Percentiles rank a stretch among this genome's conserved stretches.
Evolutionary conservation across 768 basidiomycete genomes (phyloP).

Genomic region (Tricholoma matsutake): DNA sequence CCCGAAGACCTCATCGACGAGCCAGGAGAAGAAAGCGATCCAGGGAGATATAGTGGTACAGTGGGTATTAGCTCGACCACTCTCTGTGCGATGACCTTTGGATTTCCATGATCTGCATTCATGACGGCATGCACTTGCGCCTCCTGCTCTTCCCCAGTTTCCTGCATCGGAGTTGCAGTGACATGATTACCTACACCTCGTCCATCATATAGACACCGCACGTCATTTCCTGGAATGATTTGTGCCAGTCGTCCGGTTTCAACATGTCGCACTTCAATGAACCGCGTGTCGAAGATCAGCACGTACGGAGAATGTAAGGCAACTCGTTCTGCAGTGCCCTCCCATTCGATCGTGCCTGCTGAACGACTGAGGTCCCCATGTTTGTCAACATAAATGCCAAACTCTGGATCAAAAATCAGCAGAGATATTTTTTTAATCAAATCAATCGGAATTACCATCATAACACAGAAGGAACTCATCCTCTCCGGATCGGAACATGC

Average conservation of each 20-base stretch:
- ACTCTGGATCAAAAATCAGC: conserved; percentile 49
- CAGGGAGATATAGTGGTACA: conserved; percentile 60
- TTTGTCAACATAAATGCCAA: conserved; percentile 92
- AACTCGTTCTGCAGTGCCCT: conserved; percentile 86
- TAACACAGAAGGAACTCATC: conserved; percentile 94
- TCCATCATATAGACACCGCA: conserved; percentile 91
- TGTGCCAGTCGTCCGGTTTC: conserved; percentile 79
- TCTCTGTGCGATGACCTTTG: conserved; percentile 61
- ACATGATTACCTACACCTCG: conserved; percentile 56
- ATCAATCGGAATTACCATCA: conserved; percentile 61
- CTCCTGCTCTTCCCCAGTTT: conserved; percentile 66
- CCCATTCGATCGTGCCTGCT: conserved; percentile 87
- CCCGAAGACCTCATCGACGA: conserved; percentile 4
- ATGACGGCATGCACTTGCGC: conserved; percentile 87
- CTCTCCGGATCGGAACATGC: conserved; percentile 91
- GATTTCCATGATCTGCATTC: conserved; percentile 49
- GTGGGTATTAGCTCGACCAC: conserved; percentile 81
- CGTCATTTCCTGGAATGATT: conserved; percentile 80
- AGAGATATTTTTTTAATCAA: background rate
- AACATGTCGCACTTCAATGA: conserved; percentile 90
- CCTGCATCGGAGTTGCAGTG: conserved; percentile 64
- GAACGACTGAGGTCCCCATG: conserved; percentile 85
- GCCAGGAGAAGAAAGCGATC: conserved; percentile 10
- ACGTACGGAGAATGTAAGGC: conserved; percentile 91
- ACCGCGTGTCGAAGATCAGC: conserved; percentile 84